phyloP scores from a whole-genome alignment of 2,329 filamentous ascomycete species.

The Claviceps purpurea region DNA sequence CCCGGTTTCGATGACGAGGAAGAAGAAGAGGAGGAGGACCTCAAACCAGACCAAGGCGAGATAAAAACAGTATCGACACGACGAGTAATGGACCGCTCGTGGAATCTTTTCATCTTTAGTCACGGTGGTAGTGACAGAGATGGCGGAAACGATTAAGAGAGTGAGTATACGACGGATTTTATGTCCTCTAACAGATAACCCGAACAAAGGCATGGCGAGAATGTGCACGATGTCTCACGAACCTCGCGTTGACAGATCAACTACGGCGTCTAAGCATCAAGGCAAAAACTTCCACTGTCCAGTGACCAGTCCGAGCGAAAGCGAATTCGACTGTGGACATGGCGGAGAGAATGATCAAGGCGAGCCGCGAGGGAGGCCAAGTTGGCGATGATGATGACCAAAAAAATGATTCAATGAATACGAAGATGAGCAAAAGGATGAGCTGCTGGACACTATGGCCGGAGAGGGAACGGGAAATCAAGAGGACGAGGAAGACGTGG shows the following conservation, averaged over 20 bases:
- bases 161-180: too few species aligned
- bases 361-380: conserved; percentile 9
- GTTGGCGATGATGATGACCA: conserved; percentile 10
- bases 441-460: conserved; percentile 12
- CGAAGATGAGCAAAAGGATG: conserved; percentile 8
- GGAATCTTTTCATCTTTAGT: too few species aligned
- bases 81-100: too few species aligned
- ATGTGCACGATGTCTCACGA: conserved; percentile 3
- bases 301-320: conserved; percentile 10
- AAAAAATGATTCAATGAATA: neutral
- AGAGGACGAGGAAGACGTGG: too few species aligned
- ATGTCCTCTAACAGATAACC: too few species aligned
- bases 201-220: neutral
- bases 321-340: conserved; percentile 1
- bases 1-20: too few species aligned
- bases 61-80: too few species aligned
- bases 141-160: too few species aligned
- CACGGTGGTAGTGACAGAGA: too few species aligned
- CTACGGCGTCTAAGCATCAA: conserved; percentile 9
- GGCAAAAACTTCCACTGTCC: conserved; percentile 7
- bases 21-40: too few species aligned
- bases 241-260: conserved; percentile 11
- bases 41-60: too few species aligned
- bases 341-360: conserved; percentile 9
- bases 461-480: too few species aligned